Base-by-base conservation (phyloP, 2,329 filamentous ascomycete species). In the Verticillium zaregamsianum region DNA sequence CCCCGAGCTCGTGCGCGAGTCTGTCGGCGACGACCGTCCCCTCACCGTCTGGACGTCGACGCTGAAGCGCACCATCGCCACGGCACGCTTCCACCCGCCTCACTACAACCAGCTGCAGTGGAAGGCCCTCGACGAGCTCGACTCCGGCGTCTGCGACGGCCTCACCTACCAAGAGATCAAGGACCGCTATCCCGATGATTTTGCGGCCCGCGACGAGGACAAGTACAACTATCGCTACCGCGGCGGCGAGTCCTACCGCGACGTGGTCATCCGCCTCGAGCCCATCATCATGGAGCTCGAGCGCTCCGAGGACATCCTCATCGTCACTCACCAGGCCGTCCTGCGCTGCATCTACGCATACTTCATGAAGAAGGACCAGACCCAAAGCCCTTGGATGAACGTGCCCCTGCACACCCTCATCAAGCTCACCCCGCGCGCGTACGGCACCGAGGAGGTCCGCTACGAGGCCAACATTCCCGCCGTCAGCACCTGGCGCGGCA, bases 221-320 rank as follows among this genome's bases (percentile, higher is more conserved):
- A 99, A 99, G 78, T 98, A 98, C 86, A 98, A 99, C 80, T 99
- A 99, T 79, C 92, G 95, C 62, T 99, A 99, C 77, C 90, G 95
- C 5, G 95, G 95, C 65, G 95, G 95, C 60, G 95, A 99, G 79
- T 96, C 91, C 64, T 89, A 99, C 76, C 91, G 94, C 61, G 95
- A 99, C 71, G 94, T 99, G 1, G 95, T 99, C 49, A 98, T 97
- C 70, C 92, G 95, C 1, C 87, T 99, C 0, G 95, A 99, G 73
- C 95, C 95, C 65, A 99, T 99, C 77, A 99, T 99, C 78, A 99
- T 99, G 95, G 95, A 99, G 75, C 83, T 99, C 59, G 95, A 99
- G 77, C 87, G 95, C 65, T 92, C 90, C 68, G 95, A 98, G 76
- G 96, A 99, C 72, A 96, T 99, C 67, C 87, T 99, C 64, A 98